These are phyloP conservation scores for Plasmopara viticola DNA, from an alignment of 352 stramenopile species.

Conservation along the genomic window DNA sequence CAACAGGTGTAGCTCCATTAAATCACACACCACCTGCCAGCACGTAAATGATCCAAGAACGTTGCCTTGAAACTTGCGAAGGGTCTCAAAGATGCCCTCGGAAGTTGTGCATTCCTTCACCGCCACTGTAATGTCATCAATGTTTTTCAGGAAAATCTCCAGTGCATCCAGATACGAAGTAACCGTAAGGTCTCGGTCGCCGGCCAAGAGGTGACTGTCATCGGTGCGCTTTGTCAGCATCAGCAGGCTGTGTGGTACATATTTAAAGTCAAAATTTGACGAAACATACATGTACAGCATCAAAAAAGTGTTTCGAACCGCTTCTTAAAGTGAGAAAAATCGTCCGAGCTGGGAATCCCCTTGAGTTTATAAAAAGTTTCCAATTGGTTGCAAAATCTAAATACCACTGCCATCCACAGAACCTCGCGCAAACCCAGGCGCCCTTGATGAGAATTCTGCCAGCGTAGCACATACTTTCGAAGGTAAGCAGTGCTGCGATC, in stretches of 20 bases:
- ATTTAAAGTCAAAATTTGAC: slow-evolving; percentile 4
- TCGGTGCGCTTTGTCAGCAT: slow-evolving; percentile 50
- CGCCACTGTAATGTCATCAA: slow-evolving; percentile 52
- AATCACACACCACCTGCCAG: slow-evolving; percentile 75
- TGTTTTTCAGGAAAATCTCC: slow-evolving; percentile 54
- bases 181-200: slow-evolving; percentile 54
- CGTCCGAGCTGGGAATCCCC: slow-evolving; percentile 67
- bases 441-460: slow-evolving; percentile 67
- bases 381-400: slow-evolving; percentile 77
- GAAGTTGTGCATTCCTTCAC: slow-evolving; percentile 46
- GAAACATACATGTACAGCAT: not conserved
- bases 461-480: slow-evolving; percentile 72
- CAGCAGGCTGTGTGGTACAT: slow-evolving; percentile 25
- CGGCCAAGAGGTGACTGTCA: slow-evolving; percentile 42
- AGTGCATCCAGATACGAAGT: slow-evolving; percentile 54
- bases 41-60: slow-evolving; percentile 81
- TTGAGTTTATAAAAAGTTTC: slow-evolving; percentile 78
- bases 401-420: slow-evolving; percentile 76
- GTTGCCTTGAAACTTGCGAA: slow-evolving; percentile 63
- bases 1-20: slow-evolving; percentile 74
- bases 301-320: slow-evolving; percentile 21
- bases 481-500: slow-evolving; percentile 77
- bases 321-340: slow-evolving; percentile 62
- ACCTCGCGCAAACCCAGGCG: slow-evolving; percentile 63
- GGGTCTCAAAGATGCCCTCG: slow-evolving; percentile 52